Conservation (phyloP, 352 stramenopile genomes). For the Phytophthora fragariaefolia region DNA sequence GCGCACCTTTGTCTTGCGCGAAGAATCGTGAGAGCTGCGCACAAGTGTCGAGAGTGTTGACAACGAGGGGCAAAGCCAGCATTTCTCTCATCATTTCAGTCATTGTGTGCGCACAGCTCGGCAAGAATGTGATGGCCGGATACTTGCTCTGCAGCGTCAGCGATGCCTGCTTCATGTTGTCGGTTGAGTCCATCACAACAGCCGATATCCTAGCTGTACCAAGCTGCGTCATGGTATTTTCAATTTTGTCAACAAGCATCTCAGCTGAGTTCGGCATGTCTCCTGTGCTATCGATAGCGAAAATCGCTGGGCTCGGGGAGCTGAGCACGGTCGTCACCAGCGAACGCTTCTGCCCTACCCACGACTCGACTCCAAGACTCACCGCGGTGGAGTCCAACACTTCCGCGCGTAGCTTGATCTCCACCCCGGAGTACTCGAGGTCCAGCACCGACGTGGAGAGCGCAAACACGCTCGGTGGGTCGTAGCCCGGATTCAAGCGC, state of each 20-base stretch:
- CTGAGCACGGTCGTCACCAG: slow-evolving; percentile 67
- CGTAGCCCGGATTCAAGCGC: slow-evolving; percentile 57
- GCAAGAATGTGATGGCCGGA: slow-evolving; percentile 65
- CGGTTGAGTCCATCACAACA: slow-evolving; percentile 62
- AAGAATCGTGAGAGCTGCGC: slow-evolving; percentile 55
- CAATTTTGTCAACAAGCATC: slow-evolving; percentile 61
- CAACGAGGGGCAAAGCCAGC: slow-evolving; percentile 50
- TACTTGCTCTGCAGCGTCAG: slow-evolving; percentile 61
- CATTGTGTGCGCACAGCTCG: slow-evolving; percentile 68
- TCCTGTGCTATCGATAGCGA: slow-evolving; percentile 67
- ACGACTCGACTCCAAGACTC: slow-evolving; percentile 65
- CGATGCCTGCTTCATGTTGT: slow-evolving; percentile 63
- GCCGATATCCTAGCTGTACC: slow-evolving; percentile 59
- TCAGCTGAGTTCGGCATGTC: slow-evolving; percentile 51
- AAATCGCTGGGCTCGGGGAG: slow-evolving; percentile 54
- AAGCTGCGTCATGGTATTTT: slow-evolving; percentile 66
- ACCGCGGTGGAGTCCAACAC: slow-evolving; percentile 56
- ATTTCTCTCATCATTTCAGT: slow-evolving; percentile 66
- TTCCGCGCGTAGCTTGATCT: slow-evolving; percentile 64
- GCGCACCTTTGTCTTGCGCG: slow-evolving; percentile 47
- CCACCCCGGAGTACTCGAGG: slow-evolving; percentile 66
- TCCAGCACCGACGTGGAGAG: slow-evolving; percentile 62
- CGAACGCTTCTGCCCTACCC: slow-evolving; percentile 45
- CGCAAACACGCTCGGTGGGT: slow-evolving; percentile 53
- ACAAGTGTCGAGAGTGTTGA: slow-evolving; percentile 47